Evolutionary conservation across 2,329 filamentous ascomycete genomes (phyloP).

Genomic region (Endothia cerciana): DNA sequence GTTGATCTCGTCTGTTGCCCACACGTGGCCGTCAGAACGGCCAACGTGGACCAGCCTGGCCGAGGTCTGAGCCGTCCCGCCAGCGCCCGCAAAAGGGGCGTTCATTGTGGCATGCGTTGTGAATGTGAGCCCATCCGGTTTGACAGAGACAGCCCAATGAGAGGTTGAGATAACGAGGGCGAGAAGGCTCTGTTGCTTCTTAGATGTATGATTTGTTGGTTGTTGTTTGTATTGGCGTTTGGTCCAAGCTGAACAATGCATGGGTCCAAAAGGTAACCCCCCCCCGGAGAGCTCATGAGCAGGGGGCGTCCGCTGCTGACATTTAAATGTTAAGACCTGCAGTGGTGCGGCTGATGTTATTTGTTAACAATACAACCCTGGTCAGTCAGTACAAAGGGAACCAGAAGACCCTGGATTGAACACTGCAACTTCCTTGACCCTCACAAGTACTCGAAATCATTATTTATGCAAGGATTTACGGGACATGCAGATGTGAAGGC

Average conservation of each 20-base stretch:
- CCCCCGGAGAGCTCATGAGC: not conserved
- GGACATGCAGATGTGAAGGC: too few species aligned
- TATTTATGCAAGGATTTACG: too few species aligned
- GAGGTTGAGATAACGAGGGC: not conserved
- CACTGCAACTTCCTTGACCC: not conserved
- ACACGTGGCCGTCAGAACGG: slow-evolving; percentile 25
- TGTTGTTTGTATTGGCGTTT: not conserved
- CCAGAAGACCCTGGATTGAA: not conserved
- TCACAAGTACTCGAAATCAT: not conserved
- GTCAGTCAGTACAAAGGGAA: not conserved
- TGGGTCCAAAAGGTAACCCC: too few species aligned
- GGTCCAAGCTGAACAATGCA: not conserved
- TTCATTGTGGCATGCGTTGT: not conserved
- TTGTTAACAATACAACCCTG: not conserved
- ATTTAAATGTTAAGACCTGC: not conserved
- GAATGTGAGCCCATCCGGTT: too few species aligned
- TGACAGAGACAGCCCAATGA: not conserved
- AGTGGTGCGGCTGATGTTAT: not conserved
- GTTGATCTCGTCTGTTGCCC: slow-evolving; percentile 24
- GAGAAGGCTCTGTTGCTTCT: not conserved
- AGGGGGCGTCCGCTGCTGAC: not conserved
- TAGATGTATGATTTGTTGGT: not conserved
- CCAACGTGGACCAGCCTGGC: slow-evolving; percentile 19
- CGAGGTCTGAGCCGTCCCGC: not conserved
- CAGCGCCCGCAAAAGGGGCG: not conserved